Conservation (phyloP, 2,329 filamentous ascomycete species). For the Aspergillus pseudoviridinutans region DNA sequence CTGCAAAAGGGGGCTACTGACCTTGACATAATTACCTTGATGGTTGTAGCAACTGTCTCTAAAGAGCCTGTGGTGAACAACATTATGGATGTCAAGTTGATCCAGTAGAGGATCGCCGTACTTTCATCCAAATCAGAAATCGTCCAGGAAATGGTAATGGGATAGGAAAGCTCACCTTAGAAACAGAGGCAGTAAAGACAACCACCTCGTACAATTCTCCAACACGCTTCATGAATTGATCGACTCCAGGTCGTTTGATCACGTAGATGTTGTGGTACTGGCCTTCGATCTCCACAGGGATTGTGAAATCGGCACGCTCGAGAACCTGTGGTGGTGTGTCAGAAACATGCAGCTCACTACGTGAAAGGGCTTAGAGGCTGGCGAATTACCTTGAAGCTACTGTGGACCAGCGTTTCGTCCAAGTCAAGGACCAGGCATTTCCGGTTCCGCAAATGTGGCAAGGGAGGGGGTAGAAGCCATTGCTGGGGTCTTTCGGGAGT, state of each 20-base stretch:
- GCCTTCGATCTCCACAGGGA: constrained; percentile 97
- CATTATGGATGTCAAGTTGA: constrained; percentile 94
- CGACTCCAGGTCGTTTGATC: constrained; percentile 97
- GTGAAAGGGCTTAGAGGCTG: neutral
- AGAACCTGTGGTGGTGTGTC: constrained; percentile 63
- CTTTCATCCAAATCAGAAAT: constrained; percentile 42
- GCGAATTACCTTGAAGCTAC: constrained; percentile 84
- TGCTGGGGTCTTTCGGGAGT: constrained; percentile 52
- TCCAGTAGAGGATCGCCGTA: constrained; percentile 96
- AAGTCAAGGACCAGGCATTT: constrained; percentile 95
- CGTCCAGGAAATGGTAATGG: neutral
- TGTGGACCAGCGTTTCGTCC: constrained; percentile 95
- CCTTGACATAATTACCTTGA: constrained; percentile 98
- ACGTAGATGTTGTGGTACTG: constrained; percentile 99
- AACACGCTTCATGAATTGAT: constrained; percentile 98
- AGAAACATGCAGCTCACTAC: neutral
- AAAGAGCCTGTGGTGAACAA: constrained; percentile 94
- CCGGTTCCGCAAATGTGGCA: constrained; percentile 73
- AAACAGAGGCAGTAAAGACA: constrained; percentile 96
- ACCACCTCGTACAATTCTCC: constrained; percentile 98
- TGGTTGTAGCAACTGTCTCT: constrained; percentile 99
- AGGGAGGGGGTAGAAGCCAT: constrained; percentile 76
- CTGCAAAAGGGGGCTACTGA: constrained; percentile 17
- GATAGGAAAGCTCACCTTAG: constrained; percentile 62
- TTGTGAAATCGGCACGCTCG: constrained; percentile 97